Conservation (phyloP, 495 filamentous ascomycete species). For the Cudoniella acicularis region DNA sequence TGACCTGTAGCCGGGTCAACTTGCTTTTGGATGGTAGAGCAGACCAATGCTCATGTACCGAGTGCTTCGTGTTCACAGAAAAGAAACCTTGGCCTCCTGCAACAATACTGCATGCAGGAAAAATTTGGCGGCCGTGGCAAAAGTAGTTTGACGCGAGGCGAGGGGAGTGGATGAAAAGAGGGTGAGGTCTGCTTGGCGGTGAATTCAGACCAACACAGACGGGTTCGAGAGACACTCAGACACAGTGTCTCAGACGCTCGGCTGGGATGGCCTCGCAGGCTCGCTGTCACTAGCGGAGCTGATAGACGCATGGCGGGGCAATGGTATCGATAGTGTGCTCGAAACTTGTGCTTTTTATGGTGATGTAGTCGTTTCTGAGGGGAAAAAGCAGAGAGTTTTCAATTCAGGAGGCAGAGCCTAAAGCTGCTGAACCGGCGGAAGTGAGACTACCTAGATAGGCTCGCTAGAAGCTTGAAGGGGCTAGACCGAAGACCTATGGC, state of each 20-base stretch:
- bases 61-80: neutral
- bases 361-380: too few species aligned
- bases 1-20: neutral
- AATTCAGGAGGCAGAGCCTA: too few species aligned
- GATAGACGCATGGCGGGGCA: too few species aligned
- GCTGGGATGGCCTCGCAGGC: neutral
- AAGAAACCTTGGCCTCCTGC: neutral
- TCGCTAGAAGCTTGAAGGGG: too few species aligned
- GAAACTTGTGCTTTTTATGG: too few species aligned
- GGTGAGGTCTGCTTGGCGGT: neutral
- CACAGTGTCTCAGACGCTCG: neutral
- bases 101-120: neutral
- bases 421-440: too few species aligned
- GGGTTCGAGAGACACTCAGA: neutral
- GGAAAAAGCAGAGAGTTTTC: too few species aligned
- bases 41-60: neutral
- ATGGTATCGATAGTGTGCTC: too few species aligned
- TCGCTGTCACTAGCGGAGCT: too few species aligned
- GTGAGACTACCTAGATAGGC: too few species aligned
- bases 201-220: neutral
- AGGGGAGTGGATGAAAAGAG: neutral
- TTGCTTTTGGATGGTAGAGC: neutral
- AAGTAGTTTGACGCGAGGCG: neutral
- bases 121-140: neutral
- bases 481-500: too few species aligned